A percentile compares a stretch with the other conserved stretches of the same genome.
Evolutionary conservation across 495 filamentous ascomycete genomes (phyloP).

Genomic region (Aspergillus cavernicola): DNA sequence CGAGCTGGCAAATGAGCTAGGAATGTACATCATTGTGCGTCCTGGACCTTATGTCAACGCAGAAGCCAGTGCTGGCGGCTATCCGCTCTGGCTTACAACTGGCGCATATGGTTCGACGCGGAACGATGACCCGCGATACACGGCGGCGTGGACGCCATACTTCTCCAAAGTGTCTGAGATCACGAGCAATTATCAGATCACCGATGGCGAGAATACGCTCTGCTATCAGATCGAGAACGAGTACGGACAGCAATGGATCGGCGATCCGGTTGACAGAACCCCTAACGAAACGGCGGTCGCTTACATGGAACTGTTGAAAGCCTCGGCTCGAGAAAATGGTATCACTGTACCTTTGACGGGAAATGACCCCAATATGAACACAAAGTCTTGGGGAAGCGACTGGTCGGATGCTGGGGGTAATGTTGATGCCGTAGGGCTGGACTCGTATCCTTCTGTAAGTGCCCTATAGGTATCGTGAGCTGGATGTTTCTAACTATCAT

Average conservation of each 20-base stretch:
- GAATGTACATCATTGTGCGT: constrained; percentile 36
- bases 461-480: neutral
- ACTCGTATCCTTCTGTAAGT: constrained; percentile 53
- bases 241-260: constrained; percentile 54
- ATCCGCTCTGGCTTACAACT: constrained; percentile 58
- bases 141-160: constrained; percentile 48
- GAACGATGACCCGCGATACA: constrained; percentile 55
- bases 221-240: constrained; percentile 62
- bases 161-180: constrained; percentile 46
- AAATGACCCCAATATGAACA: constrained; percentile 53
- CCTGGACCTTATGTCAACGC: constrained; percentile 45
- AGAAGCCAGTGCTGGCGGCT: constrained; percentile 55
- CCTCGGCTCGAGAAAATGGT: constrained; percentile 46
- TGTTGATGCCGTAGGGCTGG: constrained; percentile 54
- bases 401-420: constrained; percentile 51
- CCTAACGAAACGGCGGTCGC: constrained; percentile 46
- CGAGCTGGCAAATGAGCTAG: constrained; percentile 50
- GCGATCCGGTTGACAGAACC: constrained; percentile 30
- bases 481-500: neutral
- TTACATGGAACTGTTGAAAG: constrained; percentile 56
- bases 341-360: constrained; percentile 51
- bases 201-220: constrained; percentile 53
- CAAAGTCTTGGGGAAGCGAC: constrained; percentile 51
- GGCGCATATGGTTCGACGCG: constrained; percentile 57
- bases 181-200: constrained; percentile 50